Conservation (phyloP, 176 grass and related monocot genomes). For the Rhynchospora breviuscula region DNA sequence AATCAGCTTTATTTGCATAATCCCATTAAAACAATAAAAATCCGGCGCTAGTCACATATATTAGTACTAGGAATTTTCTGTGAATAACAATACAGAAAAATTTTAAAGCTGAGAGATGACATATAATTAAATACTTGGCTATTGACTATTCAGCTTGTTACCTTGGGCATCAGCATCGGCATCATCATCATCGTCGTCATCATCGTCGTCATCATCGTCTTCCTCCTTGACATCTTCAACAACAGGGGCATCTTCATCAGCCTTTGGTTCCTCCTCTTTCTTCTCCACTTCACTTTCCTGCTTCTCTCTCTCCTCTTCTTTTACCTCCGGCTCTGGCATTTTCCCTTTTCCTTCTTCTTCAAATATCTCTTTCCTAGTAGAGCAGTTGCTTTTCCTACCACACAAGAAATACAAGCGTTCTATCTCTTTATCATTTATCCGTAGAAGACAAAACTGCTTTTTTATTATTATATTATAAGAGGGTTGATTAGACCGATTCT, state of each 20-base stretch:
- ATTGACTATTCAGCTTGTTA: constrained; percentile 1
- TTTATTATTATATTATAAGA: background rate
- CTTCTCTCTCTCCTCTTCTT: constrained; percentile 22
- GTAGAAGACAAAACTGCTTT: background rate
- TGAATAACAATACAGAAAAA: background rate
- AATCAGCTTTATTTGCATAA: background rate
- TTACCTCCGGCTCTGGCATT: constrained; percentile 19
- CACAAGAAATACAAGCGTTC: constrained; percentile 10
- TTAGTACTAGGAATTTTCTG: background rate
- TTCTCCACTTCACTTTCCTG: constrained; percentile 21
- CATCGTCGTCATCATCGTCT: constrained; percentile 33
- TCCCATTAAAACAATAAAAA: background rate
- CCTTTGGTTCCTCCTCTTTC: constrained; percentile 9
- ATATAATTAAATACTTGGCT: no score
- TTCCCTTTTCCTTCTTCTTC: constrained; percentile 19
- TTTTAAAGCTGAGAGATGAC: background rate
- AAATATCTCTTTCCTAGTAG: background rate
- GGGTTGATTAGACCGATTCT: background rate
- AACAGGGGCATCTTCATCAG: constrained; percentile 44
- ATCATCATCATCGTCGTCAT: constrained; percentile 27
- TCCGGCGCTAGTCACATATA: background rate
- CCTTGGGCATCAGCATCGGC: constrained; percentile 24
- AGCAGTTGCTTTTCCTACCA: constrained; percentile 16
- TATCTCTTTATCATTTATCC: constrained; percentile 24
- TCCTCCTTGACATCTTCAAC: constrained; percentile 76